Conservation (phyloP, 352 stramenopile species). For the Globisporangium alternatum region DNA sequence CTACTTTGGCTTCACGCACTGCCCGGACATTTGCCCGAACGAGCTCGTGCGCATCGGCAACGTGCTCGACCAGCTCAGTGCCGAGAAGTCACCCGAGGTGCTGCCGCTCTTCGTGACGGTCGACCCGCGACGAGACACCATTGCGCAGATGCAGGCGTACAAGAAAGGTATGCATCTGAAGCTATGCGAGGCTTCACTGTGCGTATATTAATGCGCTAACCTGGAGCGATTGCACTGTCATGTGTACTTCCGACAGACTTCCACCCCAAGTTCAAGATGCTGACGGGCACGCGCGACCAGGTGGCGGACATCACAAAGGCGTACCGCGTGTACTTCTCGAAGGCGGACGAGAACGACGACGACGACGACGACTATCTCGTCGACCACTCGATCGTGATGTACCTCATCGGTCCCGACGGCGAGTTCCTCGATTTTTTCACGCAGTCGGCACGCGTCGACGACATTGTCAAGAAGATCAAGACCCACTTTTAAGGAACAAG, state of each 20-base stretch:
- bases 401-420: slow-evolving; percentile 95
- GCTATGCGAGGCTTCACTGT: neutral
- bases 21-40: slow-evolving; percentile 99
- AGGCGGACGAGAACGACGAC: slow-evolving; percentile 92
- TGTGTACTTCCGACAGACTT: slow-evolving; percentile 42
- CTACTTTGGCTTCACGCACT: slow-evolving; percentile 99
- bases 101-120: slow-evolving; percentile 97
- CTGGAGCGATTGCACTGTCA: too few species aligned
- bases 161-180: slow-evolving; percentile 68
- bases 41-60: slow-evolving; percentile 98
- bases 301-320: slow-evolving; percentile 96
- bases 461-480: slow-evolving; percentile 95
- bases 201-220: too few species aligned
- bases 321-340: slow-evolving; percentile 99
- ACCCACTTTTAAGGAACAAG: slow-evolving; percentile 48
- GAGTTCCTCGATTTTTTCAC: slow-evolving; percentile 99
- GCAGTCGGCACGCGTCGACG: slow-evolving; percentile 93
- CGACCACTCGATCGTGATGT: slow-evolving; percentile 99
- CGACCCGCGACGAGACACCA: slow-evolving; percentile 96
- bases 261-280: slow-evolving; percentile 85
- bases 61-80: slow-evolving; percentile 91
- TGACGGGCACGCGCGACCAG: slow-evolving; percentile 93
- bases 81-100: slow-evolving; percentile 56
- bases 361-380: slow-evolving; percentile 99
- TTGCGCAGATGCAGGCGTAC: slow-evolving; percentile 96